A percentile compares a stretch with the other conserved stretches of the same genome.
Conservation (phyloP, 2,329 filamentous ascomycete genomes). For the Diaporthe citri region DNA sequence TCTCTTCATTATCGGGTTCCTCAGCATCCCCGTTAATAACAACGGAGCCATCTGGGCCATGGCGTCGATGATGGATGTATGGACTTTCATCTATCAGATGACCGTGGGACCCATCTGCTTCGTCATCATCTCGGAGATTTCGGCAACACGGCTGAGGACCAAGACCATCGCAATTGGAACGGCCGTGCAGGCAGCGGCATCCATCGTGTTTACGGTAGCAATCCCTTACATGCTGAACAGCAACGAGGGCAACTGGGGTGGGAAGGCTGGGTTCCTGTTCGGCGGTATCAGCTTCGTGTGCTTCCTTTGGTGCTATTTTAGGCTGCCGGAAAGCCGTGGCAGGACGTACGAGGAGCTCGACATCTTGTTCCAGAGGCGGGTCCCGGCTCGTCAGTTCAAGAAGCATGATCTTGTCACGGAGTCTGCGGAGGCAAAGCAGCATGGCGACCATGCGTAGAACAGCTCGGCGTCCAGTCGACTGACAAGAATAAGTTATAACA, state of each 20-base stretch:
- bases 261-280: constrained; percentile 62
- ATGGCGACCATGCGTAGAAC: neutral
- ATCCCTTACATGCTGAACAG: constrained; percentile 63
- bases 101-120: constrained; percentile 62
- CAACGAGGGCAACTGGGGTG: constrained; percentile 60
- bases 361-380: constrained; percentile 61
- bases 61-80: constrained; percentile 61
- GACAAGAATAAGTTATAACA: rapidly evolving
- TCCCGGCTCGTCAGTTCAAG: constrained; percentile 57
- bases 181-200: constrained; percentile 60
- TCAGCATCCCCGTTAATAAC: neutral
- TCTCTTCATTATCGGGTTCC: constrained; percentile 43
- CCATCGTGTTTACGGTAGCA: constrained; percentile 59
- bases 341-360: constrained; percentile 69
- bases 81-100: constrained; percentile 58
- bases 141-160: constrained; percentile 58
- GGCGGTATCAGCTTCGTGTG: constrained; percentile 58
- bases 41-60: constrained; percentile 55
- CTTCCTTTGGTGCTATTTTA: constrained; percentile 63
- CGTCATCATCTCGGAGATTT: constrained; percentile 58
- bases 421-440: neutral
- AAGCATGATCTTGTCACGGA: neutral
- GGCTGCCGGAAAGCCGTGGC: constrained; percentile 68
- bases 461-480: neutral
- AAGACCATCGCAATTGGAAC: constrained; percentile 60